These are phyloP conservation scores for Erythrophleum ivorense DNA, from an alignment of 331 rosid species.

Conservation along the genomic window DNA sequence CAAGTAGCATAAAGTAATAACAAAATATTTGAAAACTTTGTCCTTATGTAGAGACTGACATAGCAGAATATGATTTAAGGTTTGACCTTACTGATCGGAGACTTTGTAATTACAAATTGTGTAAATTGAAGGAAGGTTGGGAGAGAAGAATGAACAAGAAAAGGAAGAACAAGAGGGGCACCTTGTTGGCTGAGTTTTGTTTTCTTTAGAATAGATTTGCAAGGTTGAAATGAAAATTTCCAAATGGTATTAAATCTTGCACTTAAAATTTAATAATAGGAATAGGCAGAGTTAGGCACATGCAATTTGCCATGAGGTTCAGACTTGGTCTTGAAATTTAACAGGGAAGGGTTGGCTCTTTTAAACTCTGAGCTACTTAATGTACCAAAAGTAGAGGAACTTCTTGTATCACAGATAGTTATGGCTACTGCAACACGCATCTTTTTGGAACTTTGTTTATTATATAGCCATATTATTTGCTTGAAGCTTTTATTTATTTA, in stretches of 20 bases:
- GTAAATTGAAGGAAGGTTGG: conserved; percentile 12
- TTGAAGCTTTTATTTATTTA: neutral
- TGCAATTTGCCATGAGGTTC: conserved; percentile 11
- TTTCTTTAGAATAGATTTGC: neutral
- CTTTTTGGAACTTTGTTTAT: neutral
- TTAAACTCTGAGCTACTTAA: neutral
- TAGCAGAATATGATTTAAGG: neutral
- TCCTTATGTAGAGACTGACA: neutral
- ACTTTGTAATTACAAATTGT: neutral
- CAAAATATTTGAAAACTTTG: neutral
- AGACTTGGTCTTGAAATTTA: conserved; percentile 16
- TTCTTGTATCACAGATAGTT: conserved; percentile 15
- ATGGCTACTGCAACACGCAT: conserved; percentile 1
- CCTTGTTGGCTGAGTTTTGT: neutral
- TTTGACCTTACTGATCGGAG: neutral
- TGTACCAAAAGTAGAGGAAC: conserved; percentile 16
- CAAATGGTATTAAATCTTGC: neutral
- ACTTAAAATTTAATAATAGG: neutral
- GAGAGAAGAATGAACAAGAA: neutral
- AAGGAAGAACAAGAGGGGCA: neutral
- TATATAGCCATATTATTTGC: neutral
- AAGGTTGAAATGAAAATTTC: neutral
- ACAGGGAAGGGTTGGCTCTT: neutral
- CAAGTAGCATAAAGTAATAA: too few relatives aligned
- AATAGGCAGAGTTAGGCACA: neutral